Conservation (phyloP, 352 stramenopile genomes). For the Globisporangium parvum region DNA sequence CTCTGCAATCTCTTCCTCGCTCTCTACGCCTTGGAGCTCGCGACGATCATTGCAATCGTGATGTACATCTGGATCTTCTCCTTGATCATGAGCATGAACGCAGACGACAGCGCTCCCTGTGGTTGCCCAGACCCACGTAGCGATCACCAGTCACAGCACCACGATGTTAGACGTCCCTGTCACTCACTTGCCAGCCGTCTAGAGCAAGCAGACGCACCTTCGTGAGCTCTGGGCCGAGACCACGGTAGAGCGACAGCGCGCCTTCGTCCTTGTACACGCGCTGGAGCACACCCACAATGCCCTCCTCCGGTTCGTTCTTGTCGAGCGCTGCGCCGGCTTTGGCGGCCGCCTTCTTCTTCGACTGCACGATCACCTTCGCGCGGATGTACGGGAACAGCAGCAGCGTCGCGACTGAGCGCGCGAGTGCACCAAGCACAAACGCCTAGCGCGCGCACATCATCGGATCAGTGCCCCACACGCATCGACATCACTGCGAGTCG, state of each 20-base stretch:
- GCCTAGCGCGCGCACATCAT: conserved; percentile 47
- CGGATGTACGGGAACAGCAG: conserved; percentile 96
- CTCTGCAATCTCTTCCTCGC: background rate
- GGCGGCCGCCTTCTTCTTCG: conserved; percentile 63
- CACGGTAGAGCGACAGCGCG: conserved; percentile 88
- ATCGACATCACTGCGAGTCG: too few relatives aligned
- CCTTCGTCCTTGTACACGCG: conserved; percentile 83
- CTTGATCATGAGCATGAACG: conserved; percentile 98
- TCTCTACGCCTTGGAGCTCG: conserved; percentile 17
- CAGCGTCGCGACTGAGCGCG: conserved; percentile 92
- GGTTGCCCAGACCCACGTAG: background rate
- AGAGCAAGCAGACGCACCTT: conserved; percentile 27
- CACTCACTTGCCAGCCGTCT: background rate
- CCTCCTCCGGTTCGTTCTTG: conserved; percentile 32
- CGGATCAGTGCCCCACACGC: too few relatives aligned
- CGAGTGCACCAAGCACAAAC: conserved; percentile 93
- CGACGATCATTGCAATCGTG: conserved; percentile 72
- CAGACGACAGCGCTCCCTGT: conserved; percentile 92
- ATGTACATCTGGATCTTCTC: conserved; percentile 94
- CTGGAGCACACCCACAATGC: conserved; percentile 73
- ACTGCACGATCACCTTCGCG: conserved; percentile 93
- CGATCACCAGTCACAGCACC: background rate
- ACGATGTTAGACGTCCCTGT: background rate
- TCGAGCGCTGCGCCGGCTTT: conserved; percentile 11
- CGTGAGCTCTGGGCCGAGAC: conserved; percentile 92